Evolutionary conservation across 495 filamentous ascomycete genomes (phyloP), one percentile per base, ranked within the genome.

Genomic region (Aspergillus carlsbadensis): DNA sequence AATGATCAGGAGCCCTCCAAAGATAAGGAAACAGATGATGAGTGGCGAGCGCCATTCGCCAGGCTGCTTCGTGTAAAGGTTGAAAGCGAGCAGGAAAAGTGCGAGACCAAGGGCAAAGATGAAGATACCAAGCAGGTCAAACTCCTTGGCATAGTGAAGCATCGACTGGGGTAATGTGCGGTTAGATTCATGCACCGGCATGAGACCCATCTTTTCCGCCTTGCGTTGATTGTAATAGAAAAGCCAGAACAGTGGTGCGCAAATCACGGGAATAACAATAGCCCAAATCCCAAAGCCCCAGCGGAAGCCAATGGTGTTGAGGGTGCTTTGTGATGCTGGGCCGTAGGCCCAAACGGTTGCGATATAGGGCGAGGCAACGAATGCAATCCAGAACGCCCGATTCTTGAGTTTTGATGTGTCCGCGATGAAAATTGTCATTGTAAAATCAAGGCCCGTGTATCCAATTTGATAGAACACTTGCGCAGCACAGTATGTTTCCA

Each of bases 211-310:
- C 52, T 65, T 71, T 46, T 75, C 70, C 34, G 85, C 86, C 61
- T 86, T 86, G 14, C 58, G 69, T 36, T 78, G 70, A 65, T 84
- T 83, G 46, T 59, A 65, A 13, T 55, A 60, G 31, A 56, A 60
- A 15, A 60, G 52, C 17, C 41, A 56, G 40, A 56, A 60, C 6
- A 85, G 60, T 8, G 82, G 83, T 5, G 72, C 33, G 52, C 70
- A 78, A 53, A 84, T 64, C 35, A 80, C 48, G 1, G 81, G 83
- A 6, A 78, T 76, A 56, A 86, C 70, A 64, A 87, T 84, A 26
- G 80, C 70, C 60, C 82, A 87, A 33, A 73, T 67, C 20, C 84
- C 84, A 58, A 81, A 86, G 17, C 72, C 80, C 86, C 84, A 88
- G 49, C 82, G 73, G 70, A 76, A 87, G 2, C 51, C 55, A 10